A percentile compares a stretch with the other conserved stretches of the same genome.
Evolutionary conservation across 164 flowering plant species (phyloP).

Genomic region (Chimonanthus praecox): DNA sequence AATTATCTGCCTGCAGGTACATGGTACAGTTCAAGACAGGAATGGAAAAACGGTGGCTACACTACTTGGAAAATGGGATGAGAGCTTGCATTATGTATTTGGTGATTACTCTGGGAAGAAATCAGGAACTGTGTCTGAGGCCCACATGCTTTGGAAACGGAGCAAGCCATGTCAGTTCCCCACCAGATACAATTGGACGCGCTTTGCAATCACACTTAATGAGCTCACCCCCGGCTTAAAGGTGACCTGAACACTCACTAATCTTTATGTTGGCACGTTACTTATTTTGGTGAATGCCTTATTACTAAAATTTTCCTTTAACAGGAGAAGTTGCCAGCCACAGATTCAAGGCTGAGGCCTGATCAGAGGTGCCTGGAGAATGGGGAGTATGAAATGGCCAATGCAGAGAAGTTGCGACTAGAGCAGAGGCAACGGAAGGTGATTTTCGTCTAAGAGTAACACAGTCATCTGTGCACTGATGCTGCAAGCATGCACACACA

Average conservation of each 20-base stretch:
- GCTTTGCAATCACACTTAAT: conserved; percentile 64
- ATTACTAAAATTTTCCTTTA: conserved; percentile 1
- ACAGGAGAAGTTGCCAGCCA: conserved; percentile 85
- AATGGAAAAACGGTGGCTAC: conserved; percentile 81
- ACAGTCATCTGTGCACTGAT: no score
- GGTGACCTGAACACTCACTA: conserved; percentile 24
- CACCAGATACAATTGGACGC: conserved; percentile 66
- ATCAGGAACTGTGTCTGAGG: conserved; percentile 35
- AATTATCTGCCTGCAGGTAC: conserved; percentile 54
- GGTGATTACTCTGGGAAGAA: conserved; percentile 73
- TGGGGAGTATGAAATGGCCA: conserved; percentile 85
- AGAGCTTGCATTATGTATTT: conserved; percentile 75
- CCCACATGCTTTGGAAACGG: conserved; percentile 58
- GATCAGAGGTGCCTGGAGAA: conserved; percentile 87
- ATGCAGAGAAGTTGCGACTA: conserved; percentile 77
- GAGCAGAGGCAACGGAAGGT: conserved; percentile 98
- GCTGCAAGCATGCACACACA: no score
- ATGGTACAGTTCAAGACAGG: conserved; percentile 82
- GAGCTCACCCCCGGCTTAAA: conserved; percentile 69
- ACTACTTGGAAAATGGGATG: conserved; percentile 94
- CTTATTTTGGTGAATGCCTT: not conserved
- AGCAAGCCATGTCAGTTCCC: conserved; percentile 47
- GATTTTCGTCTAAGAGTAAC: not conserved
- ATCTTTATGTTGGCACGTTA: not conserved
- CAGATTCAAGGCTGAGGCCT: conserved; percentile 94